phyloP scores from a whole-genome alignment of 2,329 filamentous ascomycete species.

The Trichoderma sp. region DNA sequence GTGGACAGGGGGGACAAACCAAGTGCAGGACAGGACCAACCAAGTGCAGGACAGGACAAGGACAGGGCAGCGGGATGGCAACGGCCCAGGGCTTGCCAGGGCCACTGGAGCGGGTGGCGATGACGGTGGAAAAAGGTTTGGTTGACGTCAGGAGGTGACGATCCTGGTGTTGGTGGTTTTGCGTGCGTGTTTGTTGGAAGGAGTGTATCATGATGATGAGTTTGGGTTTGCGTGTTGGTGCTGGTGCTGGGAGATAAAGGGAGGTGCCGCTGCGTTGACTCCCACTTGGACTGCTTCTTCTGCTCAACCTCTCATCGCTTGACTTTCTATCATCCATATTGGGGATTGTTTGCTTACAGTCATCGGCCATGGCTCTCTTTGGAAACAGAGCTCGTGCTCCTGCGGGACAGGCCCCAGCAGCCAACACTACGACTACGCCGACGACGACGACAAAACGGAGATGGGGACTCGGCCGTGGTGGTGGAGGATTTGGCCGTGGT shows the following conservation, averaged over 20 bases:
- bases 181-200: neutral
- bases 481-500: neutral
- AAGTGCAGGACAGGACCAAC: neutral
- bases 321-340: neutral
- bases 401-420: neutral
- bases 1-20: neutral
- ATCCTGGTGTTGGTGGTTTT: neutral
- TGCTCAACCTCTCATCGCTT: neutral
- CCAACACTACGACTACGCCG: neutral
- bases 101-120: neutral
- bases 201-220: neutral
- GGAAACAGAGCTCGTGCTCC: neutral
- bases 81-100: neutral
- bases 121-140: neutral
- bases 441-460: neutral
- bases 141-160: constrained; percentile 14
- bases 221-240: neutral
- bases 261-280: neutral
- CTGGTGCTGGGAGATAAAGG: neutral
- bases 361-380: constrained; percentile 15
- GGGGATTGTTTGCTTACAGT: neutral
- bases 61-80: neutral
- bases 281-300: neutral
- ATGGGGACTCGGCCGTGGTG: neutral
- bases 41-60: neutral